phyloP scores from a whole-genome alignment of 352 stramenopile genomes.

The Globisporangium sylvaticum region DNA sequence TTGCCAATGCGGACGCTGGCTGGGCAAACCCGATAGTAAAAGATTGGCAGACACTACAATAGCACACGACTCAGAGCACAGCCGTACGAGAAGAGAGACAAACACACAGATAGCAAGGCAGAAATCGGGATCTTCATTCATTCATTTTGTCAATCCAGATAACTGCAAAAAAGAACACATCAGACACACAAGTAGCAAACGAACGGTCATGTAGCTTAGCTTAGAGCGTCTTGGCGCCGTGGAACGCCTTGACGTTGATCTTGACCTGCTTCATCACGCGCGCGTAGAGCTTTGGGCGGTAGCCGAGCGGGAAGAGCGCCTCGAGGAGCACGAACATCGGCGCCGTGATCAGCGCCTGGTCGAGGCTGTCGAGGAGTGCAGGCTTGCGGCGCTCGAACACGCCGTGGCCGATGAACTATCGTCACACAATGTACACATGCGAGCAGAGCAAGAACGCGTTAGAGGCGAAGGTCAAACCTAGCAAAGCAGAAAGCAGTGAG shows the following conservation, averaged over 20 bases:
- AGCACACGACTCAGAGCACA: too few species aligned
- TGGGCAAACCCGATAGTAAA: too few species aligned
- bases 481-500: background rate
- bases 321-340: conserved; percentile 65
- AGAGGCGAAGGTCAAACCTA: background rate
- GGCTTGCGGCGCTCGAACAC: conserved; percentile 59
- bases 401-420: conserved; percentile 53
- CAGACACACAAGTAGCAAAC: too few species aligned
- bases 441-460: background rate
- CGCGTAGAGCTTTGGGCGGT: conserved; percentile 34
- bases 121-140: too few species aligned
- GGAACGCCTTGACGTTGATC: conserved; percentile 38
- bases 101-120: too few species aligned
- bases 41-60: too few species aligned
- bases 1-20: too few species aligned
- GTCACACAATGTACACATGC: too few species aligned
- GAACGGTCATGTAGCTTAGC: background rate
- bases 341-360: conserved; percentile 47
- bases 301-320: conserved; percentile 42
- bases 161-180: too few species aligned
- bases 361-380: conserved; percentile 56
- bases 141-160: too few species aligned
- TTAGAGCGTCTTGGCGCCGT: conserved; percentile 11
- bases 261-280: conserved; percentile 35
- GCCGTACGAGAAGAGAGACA: too few species aligned